Evolutionary conservation across 371 early-diverging fungal genomes (phyloP).

Genomic region (Batkoa obscura): DNA sequence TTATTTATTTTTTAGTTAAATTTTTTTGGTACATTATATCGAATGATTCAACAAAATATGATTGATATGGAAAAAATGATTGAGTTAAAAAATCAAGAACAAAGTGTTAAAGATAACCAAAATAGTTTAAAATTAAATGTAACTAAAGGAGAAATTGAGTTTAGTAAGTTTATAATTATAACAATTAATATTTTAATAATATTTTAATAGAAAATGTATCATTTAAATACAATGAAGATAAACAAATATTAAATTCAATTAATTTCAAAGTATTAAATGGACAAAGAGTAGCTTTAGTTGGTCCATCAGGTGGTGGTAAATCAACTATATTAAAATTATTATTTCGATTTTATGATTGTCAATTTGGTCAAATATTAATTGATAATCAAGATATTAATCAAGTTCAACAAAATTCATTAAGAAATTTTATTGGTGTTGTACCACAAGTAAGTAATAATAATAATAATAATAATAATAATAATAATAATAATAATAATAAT

Average conservation of each 20-base stretch:
- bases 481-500: too few relatives aligned
- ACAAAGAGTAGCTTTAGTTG: constrained; percentile 37
- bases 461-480: too few relatives aligned
- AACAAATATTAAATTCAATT: constrained; percentile 25
- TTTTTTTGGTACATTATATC: constrained; percentile 17
- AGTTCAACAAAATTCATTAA: constrained; percentile 38
- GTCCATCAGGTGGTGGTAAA: constrained; percentile 85
- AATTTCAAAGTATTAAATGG: constrained; percentile 33
- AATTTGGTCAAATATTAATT: constrained; percentile 57
- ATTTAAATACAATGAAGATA: constrained; percentile 29
- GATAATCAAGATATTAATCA: constrained; percentile 70
- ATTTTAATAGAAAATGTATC: constrained; percentile 25
- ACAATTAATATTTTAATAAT: neutral
- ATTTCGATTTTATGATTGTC: constrained; percentile 78
- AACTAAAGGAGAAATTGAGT: constrained; percentile 16
- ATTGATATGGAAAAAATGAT: constrained; percentile 60
- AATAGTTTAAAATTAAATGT: constrained; percentile 13
- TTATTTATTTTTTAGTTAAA: neutral
- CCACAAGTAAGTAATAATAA: too few relatives aligned
- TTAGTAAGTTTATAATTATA: constrained; percentile 8
- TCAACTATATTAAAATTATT: constrained; percentile 69
- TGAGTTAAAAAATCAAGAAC: constrained; percentile 22
- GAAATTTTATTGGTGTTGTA: constrained; percentile 64
- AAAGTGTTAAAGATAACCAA: constrained; percentile 19
- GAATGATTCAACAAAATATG: constrained; percentile 25